Percentiles rank a stretch among this genome's conserved stretches.
phyloP scores from a whole-genome alignment of 1,139 yeast genomes.

The Debaryomycetaceae sp. region DNA sequence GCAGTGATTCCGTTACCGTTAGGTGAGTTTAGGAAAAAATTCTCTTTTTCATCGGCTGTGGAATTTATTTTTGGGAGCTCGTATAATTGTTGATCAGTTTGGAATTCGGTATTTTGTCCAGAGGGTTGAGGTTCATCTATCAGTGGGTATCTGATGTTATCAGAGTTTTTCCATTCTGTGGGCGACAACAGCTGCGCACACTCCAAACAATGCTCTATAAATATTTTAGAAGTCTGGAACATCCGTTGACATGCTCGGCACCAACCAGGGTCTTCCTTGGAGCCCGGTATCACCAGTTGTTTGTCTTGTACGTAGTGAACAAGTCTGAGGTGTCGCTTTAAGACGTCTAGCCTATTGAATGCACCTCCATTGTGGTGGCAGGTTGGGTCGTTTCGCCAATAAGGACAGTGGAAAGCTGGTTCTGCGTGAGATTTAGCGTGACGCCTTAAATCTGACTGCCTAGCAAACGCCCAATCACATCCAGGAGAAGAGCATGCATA shows the following conservation, averaged over 20 bases:
- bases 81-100: constrained; percentile 2
- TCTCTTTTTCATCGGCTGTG: constrained; percentile 6
- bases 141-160: background rate
- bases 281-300: constrained; percentile 18
- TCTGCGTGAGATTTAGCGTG: constrained; percentile 62
- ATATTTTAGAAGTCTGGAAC: constrained; percentile 55
- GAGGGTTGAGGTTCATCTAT: constrained; percentile 1
- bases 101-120: constrained; percentile 1
- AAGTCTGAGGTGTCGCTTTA: constrained; percentile 63
- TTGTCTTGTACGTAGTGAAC: constrained; percentile 62
- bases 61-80: constrained; percentile 6
- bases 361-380: constrained; percentile 75
- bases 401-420: constrained; percentile 70
- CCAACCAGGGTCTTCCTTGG: constrained; percentile 56
- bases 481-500: constrained; percentile 51
- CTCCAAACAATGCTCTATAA: constrained; percentile 63
- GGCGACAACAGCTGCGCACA: constrained; percentile 48
- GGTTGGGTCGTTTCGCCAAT: constrained; percentile 61
- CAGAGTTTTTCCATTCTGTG: constrained; percentile 22
- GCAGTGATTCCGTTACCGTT: background rate
- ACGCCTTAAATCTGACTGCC: constrained; percentile 64
- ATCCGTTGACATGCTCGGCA: constrained; percentile 59
- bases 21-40: constrained; percentile 2
- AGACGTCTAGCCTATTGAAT: constrained; percentile 65
- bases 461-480: constrained; percentile 66